Evolutionary conservation across 2,329 filamentous ascomycete species (phyloP), one percentile per base, ranked within the genome.

Genomic region (Fusarium sp.): DNA sequence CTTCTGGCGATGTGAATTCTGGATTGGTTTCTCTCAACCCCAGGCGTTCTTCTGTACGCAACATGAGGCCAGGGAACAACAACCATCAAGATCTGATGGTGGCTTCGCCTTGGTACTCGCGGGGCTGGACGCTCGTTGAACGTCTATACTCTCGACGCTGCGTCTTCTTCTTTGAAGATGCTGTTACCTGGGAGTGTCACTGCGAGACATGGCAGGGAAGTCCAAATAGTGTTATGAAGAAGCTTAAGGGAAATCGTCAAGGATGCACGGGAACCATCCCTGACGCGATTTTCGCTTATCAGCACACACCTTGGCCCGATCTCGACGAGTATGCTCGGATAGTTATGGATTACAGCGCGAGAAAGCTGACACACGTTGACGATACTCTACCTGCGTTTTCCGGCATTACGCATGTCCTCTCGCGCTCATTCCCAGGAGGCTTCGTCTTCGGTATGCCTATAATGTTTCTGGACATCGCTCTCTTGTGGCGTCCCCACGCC

Each of bases 401-500:
- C 2, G 84, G 85, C 69, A 82, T 86, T 66, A 86, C 84, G 0
- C 80, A 83, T 17, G 79, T 86, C 6, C 78, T 86, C 59, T 85
- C 84, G 5, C 80, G 80, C 25, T 80, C 83, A 2, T 86, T 85
- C 58, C 77, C 82, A 1, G 84, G 84, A 8, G 84, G 85, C 4
- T 86, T 86, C 73, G 76, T 84, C 32, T 86, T 83, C 65, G 85
- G 85, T 14, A 84, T 86, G 84, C 85, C 85, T 9, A 80, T 85
- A 50, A 84, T 85, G 81, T 86, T 86, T 60, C 76, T 86, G 27
- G 85, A 86, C 59, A 80, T 82, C 57, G 84, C 85, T 9, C 80
- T 86, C 25, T 80, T 86, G 30, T 86, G 85, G 85, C 81, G 84
- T 17, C 85, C 85, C 15, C 80, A 84, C 54, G 84, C 85, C 17